Evolutionary conservation across 371 early-diverging fungal genomes (phyloP), one percentile per base, ranked within the genome.

Genomic region (Choanephora cucurbitarum): DNA sequence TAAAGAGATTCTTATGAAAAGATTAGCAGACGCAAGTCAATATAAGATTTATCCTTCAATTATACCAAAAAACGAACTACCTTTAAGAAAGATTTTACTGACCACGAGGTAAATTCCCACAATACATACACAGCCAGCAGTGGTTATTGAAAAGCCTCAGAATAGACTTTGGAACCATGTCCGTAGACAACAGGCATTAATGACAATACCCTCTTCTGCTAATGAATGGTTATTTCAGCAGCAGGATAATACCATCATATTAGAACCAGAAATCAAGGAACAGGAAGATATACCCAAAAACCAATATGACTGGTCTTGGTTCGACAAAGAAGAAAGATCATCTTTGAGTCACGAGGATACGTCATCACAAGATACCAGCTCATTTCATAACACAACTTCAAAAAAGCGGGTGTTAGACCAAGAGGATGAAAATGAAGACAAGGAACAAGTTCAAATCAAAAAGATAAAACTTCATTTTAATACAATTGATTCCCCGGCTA

Each of bases 81-180:
- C 67, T 39, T 44, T 66, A 55, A 57, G 62, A 58, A 66, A 61
- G 45, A 62, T 66, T 42, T 55, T 66, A 47, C 47, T 66, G 22
- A 61, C 62, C 52, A 66, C 62, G 41, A 66, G 67, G 67, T 62
- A 64, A 51, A 33, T 45, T 41, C 42, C 55, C 39, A 62, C 45
- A 56, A 46, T 23, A 40, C 5, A 40, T 8, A 28, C 15, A 56
- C 18, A 28, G n/a, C n/a, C 8, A 7, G 13, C 10, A 40, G 5
- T 22, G 34, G 31, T 48, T 11, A 40, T 34, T 10, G 19, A 28
- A 15, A 9, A 37, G 17, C 11, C 13, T 31, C 32, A 33, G 18
- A 22, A 37, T 58, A 66, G 67, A 58, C 45, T 66, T 18, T 66
- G 62, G 67, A 66, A 66, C 47, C 45, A 66, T 55, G 67, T 66